Evolutionary conservation across 176 grass and related monocot genomes (phyloP), one percentile per base, ranked within the genome.

Genomic region (Rhynchospora breviuscula): DNA sequence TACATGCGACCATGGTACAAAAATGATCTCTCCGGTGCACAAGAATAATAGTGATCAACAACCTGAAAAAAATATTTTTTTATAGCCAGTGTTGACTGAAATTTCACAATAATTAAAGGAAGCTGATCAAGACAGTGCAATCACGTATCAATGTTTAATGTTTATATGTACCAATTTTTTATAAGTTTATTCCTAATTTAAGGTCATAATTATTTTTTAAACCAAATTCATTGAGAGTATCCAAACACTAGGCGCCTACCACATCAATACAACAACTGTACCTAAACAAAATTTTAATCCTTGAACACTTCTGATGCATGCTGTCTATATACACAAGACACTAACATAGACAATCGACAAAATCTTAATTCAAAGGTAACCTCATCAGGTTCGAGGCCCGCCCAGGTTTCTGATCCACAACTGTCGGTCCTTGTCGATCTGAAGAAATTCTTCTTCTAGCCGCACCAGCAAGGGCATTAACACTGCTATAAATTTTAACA

Each of bases 1-100:
- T 87, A 90, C 89, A 90, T 87, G 18, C 89, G 76, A 19, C 89
- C 89, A 85, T 90, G 89, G 85, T 90, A 90, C 67, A 90, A 63
- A 85, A 90, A 90, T 33, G 89, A 90, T 63, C 85, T 87, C 83
- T 90, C 89, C 57, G 88, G 86, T 44, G 89, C 89, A 82, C 89
- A 90, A 13, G 89, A 90, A 82, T 87, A 90, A 85, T 83, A 82
- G 46, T 85, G 85, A 13, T 85, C 77, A 87, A 68, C 77, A 78
- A 59, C 77, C 89, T 90, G 59, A 60, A 81, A 75, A 70, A 9
- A 83, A 61, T n/a, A n/a, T n/a, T n/a, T n/a, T n/a, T n/a, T 44
- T 71, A 60, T 48, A 73, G 47, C n/a, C 51, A 85, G 54, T 22
- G 66, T 82, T 33, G 13, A 82, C 19, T 77, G 49, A 51, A 52